Evolutionary conservation across 1,284 basidiomycete species (phyloP), one percentile per base, ranked within the genome.

Genomic region (Polyporus tsugae): DNA sequence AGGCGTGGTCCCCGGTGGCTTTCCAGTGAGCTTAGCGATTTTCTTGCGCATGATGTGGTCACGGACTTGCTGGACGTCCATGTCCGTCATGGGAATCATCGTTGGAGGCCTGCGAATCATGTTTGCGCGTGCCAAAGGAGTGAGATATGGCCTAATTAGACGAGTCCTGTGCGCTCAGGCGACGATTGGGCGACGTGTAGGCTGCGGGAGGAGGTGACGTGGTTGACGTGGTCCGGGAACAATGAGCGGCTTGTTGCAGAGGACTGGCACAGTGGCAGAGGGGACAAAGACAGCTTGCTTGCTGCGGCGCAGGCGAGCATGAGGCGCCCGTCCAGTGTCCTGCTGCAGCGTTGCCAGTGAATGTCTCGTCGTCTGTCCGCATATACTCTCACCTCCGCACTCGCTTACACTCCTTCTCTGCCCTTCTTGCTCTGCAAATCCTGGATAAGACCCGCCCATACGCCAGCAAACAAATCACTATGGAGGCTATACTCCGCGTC

Each of bases 91-190:
- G 33, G 85, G 84, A 71, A 94, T 91, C 69, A 91, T 84, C 1
- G 93, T 93, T 6, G 92, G 92, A 35, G 86, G 83, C 64, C 92
- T 83, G 64, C 93, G 88, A 76, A 94, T 92, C 92, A 94, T 94
- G 38, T 59, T 22, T 58, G 49, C 62, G 42, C 41, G n/a, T 22
- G 62, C 29, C 46, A 22, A 60, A 60, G 42, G 13, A 11, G 15
- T 52, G n/a, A 29, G 7, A 42, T 29, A 7, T 36, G 29, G 41
- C 22, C 55, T 62, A 52, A 13, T 35, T 19, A 58, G 13, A 39
- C n/a, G 10, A 29, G 41, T 38, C 22, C n/a, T 39, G 46, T 35
- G 61, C n/a, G 10, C 22, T 10, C n/a, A 15, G 25, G 19, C 29
- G 38, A 29, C 22, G 38, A 22, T 25, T n/a, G 36, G 38, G 39